Base-by-base conservation (phyloP, 208 protist species). In the Acanthamoeba divionensis region DNA sequence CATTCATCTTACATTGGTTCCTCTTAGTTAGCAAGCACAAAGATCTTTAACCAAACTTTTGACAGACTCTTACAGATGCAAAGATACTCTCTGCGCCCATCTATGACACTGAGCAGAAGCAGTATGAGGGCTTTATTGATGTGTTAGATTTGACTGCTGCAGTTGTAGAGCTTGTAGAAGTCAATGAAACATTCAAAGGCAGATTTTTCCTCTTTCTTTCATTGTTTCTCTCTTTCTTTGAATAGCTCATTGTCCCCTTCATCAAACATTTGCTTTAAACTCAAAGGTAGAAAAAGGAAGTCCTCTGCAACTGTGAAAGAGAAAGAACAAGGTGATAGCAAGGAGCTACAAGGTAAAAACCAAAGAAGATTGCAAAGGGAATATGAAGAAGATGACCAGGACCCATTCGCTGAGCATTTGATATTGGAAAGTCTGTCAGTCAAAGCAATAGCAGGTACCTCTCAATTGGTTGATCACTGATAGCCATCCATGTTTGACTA, bases 71-170 rank as follows among this genome's bases (percentile, higher is more conserved):
- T n/a, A 45, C 52, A 8, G 66, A 75, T 24, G 66, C 66, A n/a
- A 75, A 75, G 66, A 75, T 75, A 15, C 45, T 38, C 24, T 38
- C 66, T 8, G 66, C 66, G 66, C 66, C 66, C 33, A 75, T 75
- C 66, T 75, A 31, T 24, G 66, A 75, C 66, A 45, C 36, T 21
- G 66, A 75, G 66, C 2, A 50, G 36, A 47, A 50, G 33, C 52
- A 75, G 52, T 57, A 57, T 57, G 29, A 54, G n/a, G 66, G 66
- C 9, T 75, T 75, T 26, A 45, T 75, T 8, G 66, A 75, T 45
- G 52, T 75, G 66, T 45, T 75, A 8, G 66, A 75, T 45, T 26
- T 75, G 9, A 75, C 66, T 24, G 66, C 66, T 24, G 66, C 66
- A 38, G 33, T 75, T 6, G 66, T 75, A 9, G 66, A 75, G 66